phyloP scores from a whole-genome alignment of 2,329 filamentous ascomycete species.

The Cytospora leucostoma region DNA sequence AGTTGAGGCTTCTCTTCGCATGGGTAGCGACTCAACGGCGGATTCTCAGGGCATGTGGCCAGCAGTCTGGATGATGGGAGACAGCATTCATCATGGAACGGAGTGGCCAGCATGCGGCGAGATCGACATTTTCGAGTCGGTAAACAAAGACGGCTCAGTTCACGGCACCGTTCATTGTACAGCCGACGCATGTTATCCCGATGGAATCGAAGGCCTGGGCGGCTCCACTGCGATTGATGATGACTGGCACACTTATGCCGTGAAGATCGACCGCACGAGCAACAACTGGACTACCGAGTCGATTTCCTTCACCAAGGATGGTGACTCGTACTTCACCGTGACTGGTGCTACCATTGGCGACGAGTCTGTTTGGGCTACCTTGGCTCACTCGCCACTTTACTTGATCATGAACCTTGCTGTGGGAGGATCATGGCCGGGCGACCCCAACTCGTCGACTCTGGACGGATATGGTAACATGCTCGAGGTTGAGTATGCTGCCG shows the following conservation, averaged over 20 bases:
- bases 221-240: slow-evolving; percentile 33
- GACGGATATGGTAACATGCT: slow-evolving; percentile 34
- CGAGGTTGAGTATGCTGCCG: slow-evolving; percentile 35
- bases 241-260: slow-evolving; percentile 51
- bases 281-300: slow-evolving; percentile 49
- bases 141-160: slow-evolving; percentile 50
- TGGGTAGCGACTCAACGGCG: slow-evolving; percentile 43
- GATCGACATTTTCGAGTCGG: slow-evolving; percentile 59
- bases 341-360: slow-evolving; percentile 48
- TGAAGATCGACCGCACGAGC: slow-evolving; percentile 52
- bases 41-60: slow-evolving; percentile 59
- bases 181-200: slow-evolving; percentile 45
- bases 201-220: slow-evolving; percentile 40
- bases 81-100: slow-evolving; percentile 49
- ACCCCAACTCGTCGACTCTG: slow-evolving; percentile 42
- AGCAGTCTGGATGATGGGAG: slow-evolving; percentile 59
- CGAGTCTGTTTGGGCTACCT: slow-evolving; percentile 45
- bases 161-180: slow-evolving; percentile 58
- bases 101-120: slow-evolving; percentile 57
- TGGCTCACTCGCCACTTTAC: slow-evolving; percentile 53
- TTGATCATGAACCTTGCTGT: slow-evolving; percentile 59
- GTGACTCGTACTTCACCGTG: slow-evolving; percentile 45
- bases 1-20: slow-evolving; percentile 49
- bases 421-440: slow-evolving; percentile 55
- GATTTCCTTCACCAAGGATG: slow-evolving; percentile 55